Evolutionary conservation across 2,329 filamentous ascomycete species (phyloP).

Genomic region (Clarireedia hainanense): DNA sequence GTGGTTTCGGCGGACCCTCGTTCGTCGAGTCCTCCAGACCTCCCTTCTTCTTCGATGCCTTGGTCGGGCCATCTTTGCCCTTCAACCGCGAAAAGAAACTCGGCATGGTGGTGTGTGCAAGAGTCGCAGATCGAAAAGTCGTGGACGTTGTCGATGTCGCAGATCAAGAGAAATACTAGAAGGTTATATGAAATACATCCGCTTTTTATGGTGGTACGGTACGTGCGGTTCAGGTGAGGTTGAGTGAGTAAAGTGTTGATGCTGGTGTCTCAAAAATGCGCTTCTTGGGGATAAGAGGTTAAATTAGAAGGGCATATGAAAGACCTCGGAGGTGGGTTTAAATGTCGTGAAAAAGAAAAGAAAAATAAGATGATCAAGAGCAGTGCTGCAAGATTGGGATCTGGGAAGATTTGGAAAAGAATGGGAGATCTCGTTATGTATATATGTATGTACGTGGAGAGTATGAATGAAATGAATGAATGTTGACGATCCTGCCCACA

Average conservation of each 20-base stretch:
- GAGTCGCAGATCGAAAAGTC: neutral
- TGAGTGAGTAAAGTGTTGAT: neutral
- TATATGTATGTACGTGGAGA: neutral
- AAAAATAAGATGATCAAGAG: neutral
- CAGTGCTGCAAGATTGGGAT: neutral
- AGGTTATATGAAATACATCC: neutral
- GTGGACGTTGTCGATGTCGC: neutral
- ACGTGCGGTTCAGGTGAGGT: neutral
- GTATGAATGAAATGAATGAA: neutral
- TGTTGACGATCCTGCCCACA: neutral
- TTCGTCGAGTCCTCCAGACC: constrained; percentile 42
- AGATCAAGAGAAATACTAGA: neutral
- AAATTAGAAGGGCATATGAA: constrained; percentile 1
- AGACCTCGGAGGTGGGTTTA: neutral
- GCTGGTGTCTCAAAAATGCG: constrained; percentile 1
- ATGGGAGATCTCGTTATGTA: neutral
- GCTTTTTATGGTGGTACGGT: neutral
- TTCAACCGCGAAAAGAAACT: constrained; percentile 40
- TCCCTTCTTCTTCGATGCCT: constrained; percentile 56
- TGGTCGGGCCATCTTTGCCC: constrained; percentile 60
- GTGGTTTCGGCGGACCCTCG: constrained; percentile 55
- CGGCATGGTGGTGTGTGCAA: constrained; percentile 18
- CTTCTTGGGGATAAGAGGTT: constrained; percentile 6
- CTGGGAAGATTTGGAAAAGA: neutral
- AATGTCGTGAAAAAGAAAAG: neutral